Percentiles rank a stretch among this genome's conserved stretches.
Conservation (phyloP, 1,284 basidiomycete genomes). For the Boletellus deceptivus region DNA sequence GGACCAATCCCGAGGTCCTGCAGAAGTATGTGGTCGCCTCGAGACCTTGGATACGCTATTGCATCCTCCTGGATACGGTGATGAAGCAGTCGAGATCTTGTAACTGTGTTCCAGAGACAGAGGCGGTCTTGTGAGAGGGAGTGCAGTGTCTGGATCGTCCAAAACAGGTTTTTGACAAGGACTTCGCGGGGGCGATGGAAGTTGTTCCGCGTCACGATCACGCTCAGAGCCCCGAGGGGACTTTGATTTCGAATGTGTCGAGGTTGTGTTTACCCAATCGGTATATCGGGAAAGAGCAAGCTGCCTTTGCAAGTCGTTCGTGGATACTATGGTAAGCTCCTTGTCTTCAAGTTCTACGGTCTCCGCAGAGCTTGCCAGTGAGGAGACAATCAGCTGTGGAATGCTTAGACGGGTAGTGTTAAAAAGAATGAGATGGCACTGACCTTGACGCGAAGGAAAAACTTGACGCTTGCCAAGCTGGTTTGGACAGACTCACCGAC, state of each 20-base stretch:
- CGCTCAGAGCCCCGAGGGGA: constrained; percentile 49
- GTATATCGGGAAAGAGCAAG: constrained; percentile 62
- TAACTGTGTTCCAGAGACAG: constrained; percentile 20
- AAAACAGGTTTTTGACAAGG: constrained; percentile 14
- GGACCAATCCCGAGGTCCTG: constrained; percentile 59
- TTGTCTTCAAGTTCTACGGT: constrained; percentile 66
- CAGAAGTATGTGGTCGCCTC: constrained; percentile 60
- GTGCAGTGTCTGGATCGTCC: constrained; percentile 10
- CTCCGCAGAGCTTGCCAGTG: constrained; percentile 51
- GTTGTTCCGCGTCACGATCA: constrained; percentile 37
- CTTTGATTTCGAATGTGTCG: constrained; percentile 55
- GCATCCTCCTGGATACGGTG: constrained; percentile 26
- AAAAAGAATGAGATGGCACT: constrained; percentile 10
- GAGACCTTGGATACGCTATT: constrained; percentile 18
- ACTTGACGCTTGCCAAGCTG: constrained; percentile 63
- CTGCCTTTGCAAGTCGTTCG: constrained; percentile 65
- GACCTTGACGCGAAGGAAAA: constrained; percentile 69
- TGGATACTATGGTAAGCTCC: constrained; percentile 63
- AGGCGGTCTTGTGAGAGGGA: constrained; percentile 4
- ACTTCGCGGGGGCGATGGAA: constrained; percentile 35
- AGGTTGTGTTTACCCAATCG: constrained; percentile 39
- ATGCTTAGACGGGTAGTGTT: constrained; percentile 10
- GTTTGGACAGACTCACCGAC: constrained; percentile 73
- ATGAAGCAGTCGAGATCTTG: constrained; percentile 34
- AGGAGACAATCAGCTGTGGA: constrained; percentile 55